A percentile compares a stretch with the other conserved stretches of the same genome.
phyloP scores from a whole-genome alignment of 176 grass and related monocot species.

The Cenchrus purpureus region DNA sequence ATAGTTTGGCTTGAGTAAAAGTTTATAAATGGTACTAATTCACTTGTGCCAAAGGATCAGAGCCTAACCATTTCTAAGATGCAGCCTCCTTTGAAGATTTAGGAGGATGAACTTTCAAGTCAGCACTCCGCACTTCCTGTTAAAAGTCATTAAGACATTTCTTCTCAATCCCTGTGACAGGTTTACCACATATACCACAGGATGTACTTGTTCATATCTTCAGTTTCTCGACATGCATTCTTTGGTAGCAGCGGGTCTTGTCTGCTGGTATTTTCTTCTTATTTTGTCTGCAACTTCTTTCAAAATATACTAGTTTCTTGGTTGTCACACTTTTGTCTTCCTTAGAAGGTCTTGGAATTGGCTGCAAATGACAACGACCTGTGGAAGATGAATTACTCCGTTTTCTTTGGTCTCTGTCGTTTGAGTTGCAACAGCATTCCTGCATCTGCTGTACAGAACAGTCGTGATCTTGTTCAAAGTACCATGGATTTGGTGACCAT shows the following conservation, averaged over 20 bases:
- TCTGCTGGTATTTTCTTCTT: constrained; percentile 71
- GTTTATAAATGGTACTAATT: neutral
- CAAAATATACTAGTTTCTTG: neutral
- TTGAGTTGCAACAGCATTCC: constrained; percentile 2
- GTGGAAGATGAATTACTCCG: constrained; percentile 68
- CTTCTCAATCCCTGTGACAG: constrained; percentile 49
- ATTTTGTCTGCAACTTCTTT: constrained; percentile 11
- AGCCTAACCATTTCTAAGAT: constrained; percentile 3
- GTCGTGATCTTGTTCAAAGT: constrained; percentile 29
- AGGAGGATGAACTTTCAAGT: neutral
- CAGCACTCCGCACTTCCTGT: neutral
- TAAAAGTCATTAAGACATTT: constrained; percentile 10
- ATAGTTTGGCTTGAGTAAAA: neutral
- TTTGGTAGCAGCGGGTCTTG: constrained; percentile 63
- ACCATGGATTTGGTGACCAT: constrained; percentile 14
- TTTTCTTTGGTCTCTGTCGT: constrained; percentile 54
- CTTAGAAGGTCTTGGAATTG: constrained; percentile 85
- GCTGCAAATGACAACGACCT: constrained; percentile 72
- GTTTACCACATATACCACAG: constrained; percentile 55
- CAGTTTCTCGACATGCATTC: constrained; percentile 80
- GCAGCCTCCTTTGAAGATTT: constrained; percentile 26
- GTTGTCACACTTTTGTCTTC: constrained; percentile 27
- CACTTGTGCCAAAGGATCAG: constrained; percentile 24
- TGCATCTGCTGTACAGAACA: constrained; percentile 22
- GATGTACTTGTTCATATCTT: constrained; percentile 86